Evolutionary conservation across 345 rosid species (phyloP), one percentile per base, ranked within the genome.

Genomic region (Eucalyptus coolabah): DNA sequence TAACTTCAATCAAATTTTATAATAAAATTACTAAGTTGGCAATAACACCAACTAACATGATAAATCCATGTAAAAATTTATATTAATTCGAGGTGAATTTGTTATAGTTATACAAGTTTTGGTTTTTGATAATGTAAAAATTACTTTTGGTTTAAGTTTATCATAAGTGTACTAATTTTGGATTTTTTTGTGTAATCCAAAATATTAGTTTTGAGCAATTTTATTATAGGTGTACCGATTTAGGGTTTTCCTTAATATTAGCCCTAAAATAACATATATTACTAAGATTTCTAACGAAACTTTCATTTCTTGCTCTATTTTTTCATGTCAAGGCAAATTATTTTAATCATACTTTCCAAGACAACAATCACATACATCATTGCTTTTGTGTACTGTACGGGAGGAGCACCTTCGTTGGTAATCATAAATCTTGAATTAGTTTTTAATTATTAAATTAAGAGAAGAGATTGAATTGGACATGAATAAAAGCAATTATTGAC

Each of bases 141-240:
- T 56, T 56, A 56, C 6, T 56, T 56, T 24, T 24, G 3, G 3
- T 0, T 9, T 23, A 56, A 56, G 8, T 19, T 53, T 53, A 8
- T 8, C 4, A 2, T 1, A 53, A 19, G 11, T 21, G 26, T 19
- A 8, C 5, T 4, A 24, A 0, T 56, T 56, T 56, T 9, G 1
- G 6, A 7, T 24, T 4, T 56, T 56, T 56, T 56, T 2, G 13
- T 9, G 6, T 24, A 4, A 56, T 4, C 63, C 6, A 56, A 10
- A 56, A 56, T 19, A 56, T 56, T 56, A 2, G 6, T 56, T 56
- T 56, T 9, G 8, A 24, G 13, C 13, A 56, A 56, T 23, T 56
- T 56, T 23, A 56, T 24, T 24, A 56, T 1, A 1, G 0, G 2
- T 56, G 14, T 56, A 10, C 6, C 6, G 2, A 1, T 24, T 56